Conservation (phyloP, 768 basidiomycete species). For the Auricularia cornea region DNA sequence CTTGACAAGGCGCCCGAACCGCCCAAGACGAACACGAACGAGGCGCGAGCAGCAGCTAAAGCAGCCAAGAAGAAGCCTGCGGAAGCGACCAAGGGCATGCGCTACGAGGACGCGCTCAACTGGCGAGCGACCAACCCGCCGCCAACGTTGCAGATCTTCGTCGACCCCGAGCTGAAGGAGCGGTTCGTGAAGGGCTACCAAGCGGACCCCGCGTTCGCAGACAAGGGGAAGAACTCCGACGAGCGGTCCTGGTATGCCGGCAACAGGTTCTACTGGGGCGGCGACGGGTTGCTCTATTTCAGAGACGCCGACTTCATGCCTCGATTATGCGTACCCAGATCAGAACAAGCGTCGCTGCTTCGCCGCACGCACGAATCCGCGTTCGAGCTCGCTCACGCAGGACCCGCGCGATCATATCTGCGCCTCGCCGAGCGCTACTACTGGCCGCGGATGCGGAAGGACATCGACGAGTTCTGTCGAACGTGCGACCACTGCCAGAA, state of each 20-base stretch:
- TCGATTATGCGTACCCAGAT: slow-evolving; percentile 9
- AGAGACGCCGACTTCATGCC: slow-evolving; percentile 11
- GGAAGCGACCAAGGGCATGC: too few species aligned
- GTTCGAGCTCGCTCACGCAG: slow-evolving; percentile 6
- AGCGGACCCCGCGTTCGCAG: too few species aligned
- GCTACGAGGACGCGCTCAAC: too few species aligned
- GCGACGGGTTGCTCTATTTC: slow-evolving; percentile 10
- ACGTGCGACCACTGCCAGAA: slow-evolving; percentile 12
- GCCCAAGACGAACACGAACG: too few species aligned
- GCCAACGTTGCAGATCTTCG: too few species aligned
- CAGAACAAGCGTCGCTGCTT: not conserved
- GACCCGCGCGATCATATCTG: slow-evolving; percentile 5
- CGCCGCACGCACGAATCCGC: slow-evolving; percentile 5
- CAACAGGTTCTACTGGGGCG: slow-evolving; percentile 8
- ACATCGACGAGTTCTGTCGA: slow-evolving; percentile 2
- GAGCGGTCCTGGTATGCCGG: slow-evolving; percentile 5
- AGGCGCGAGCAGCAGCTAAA: too few species aligned
- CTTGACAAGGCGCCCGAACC: too few species aligned
- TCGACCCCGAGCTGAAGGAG: too few species aligned
- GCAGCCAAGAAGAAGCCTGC: too few species aligned
- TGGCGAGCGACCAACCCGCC: too few species aligned
- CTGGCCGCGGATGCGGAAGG: slow-evolving; percentile 8
- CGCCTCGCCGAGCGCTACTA: not conserved
- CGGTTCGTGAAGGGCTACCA: too few species aligned
- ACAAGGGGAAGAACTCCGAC: too few species aligned